Percentiles rank a stretch among this genome's conserved stretches.
Evolutionary conservation across 2,329 filamentous ascomycete genomes (phyloP).

Genomic region (Sarocladiaceae sp.): DNA sequence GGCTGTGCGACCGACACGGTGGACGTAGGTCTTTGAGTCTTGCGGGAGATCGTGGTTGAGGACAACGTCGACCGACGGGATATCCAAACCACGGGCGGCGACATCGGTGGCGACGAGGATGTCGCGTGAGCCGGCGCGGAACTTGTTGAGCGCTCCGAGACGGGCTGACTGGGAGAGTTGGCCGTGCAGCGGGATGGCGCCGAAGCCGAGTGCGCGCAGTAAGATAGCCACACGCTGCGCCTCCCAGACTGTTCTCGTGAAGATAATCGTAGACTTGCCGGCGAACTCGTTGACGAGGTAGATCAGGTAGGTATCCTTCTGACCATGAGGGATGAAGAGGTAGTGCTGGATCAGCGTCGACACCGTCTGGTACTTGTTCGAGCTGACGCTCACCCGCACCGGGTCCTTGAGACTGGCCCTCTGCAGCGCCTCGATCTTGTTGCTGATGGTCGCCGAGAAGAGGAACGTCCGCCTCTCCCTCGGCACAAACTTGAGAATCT

Average conservation of each 20-base stretch:
- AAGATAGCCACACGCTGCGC: conserved; percentile 80
- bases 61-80: conserved; percentile 83
- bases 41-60: conserved; percentile 79
- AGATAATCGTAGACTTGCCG: conserved; percentile 84
- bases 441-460: conserved; percentile 91
- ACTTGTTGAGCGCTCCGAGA: conserved; percentile 84
- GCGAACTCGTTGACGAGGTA: conserved; percentile 79
- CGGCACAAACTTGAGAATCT: conserved; percentile 84
- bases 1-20: conserved; percentile 82
- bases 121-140: conserved; percentile 70
- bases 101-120: conserved; percentile 92
- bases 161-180: conserved; percentile 84
- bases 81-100: conserved; percentile 87
- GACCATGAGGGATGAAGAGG: conserved; percentile 75
- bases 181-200: conserved; percentile 87
- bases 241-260: conserved; percentile 87
- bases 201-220: conserved; percentile 76
- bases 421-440: conserved; percentile 88
- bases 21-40: conserved; percentile 86
- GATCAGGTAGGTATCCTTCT: conserved; percentile 87
- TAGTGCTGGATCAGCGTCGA: conserved; percentile 82
- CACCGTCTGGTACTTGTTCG: conserved; percentile 85
- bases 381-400: conserved; percentile 72
- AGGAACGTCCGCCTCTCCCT: conserved; percentile 74
- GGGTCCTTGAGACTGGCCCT: conserved; percentile 83